Conservation (phyloP, 1,284 basidiomycete species). For the Boletus smithii region DNA sequence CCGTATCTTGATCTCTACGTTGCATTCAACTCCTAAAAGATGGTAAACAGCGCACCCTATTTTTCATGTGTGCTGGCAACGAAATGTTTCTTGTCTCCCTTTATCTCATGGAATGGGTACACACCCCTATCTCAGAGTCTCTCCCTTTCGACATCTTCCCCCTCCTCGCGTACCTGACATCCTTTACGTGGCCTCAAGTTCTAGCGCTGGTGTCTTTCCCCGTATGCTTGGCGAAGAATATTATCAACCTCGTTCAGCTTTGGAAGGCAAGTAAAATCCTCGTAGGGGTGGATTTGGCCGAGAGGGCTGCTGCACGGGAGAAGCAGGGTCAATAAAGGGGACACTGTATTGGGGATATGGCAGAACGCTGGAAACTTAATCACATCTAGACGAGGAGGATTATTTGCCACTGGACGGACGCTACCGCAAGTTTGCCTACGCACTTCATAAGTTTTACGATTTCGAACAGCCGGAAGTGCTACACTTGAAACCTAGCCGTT, state of each 20-base stretch:
- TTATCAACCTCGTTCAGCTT: conserved; percentile 95
- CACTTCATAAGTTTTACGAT: conserved; percentile 7
- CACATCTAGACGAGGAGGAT: conserved; percentile 17
- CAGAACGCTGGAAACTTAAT: background rate
- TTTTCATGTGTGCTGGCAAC: conserved; percentile 95
- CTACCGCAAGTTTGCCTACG: conserved; percentile 8
- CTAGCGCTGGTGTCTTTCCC: conserved; percentile 68
- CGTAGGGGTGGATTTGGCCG: conserved; percentile 85
- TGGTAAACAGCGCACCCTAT: conserved; percentile 67
- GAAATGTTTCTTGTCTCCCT: conserved; percentile 96
- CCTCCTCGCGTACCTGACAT: conserved; percentile 9
- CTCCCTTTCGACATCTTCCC: conserved; percentile 29
- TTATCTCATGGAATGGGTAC: conserved; percentile 90
- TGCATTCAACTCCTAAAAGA: conserved; percentile 3
- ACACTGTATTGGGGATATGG: background rate
- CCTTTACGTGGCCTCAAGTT: conserved; percentile 79
- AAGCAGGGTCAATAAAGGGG: conserved; percentile 29
- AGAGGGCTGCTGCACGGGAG: conserved; percentile 68
- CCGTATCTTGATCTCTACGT: background rate
- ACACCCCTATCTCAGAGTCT: conserved; percentile 50
- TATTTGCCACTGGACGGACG: conserved; percentile 11
- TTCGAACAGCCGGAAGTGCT: conserved; percentile 4
- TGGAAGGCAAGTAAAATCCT: conserved; percentile 98
- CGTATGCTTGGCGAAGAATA: conserved; percentile 82
- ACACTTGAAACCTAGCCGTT: conserved; percentile 7